Percentiles rank a stretch among this genome's conserved stretches.
These are phyloP conservation scores for Colletotrichum truncatum DNA, from an alignment of 2,329 filamentous ascomycete genomes.

Conservation along the genomic window DNA sequence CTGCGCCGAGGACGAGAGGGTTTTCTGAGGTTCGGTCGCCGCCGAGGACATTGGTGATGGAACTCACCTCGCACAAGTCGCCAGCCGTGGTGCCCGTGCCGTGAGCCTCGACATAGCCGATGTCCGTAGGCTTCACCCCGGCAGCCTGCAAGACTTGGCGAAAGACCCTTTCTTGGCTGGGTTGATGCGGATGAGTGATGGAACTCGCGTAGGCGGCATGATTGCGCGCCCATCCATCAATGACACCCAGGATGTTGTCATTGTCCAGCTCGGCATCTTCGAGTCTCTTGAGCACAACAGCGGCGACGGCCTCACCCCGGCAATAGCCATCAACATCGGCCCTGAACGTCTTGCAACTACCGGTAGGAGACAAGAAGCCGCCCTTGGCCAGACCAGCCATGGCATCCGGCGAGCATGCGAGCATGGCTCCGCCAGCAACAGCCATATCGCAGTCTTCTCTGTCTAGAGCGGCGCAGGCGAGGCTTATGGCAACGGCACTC, in stretches of 20 bases:
- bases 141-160: conserved; percentile 46
- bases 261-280: conserved; percentile 51
- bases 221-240: conserved; percentile 46
- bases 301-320: conserved; percentile 53
- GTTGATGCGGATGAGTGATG: conserved; percentile 45
- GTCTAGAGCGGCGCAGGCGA: conserved; percentile 60
- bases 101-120: conserved; percentile 55
- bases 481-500: conserved; percentile 75
- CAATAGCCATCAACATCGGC: conserved; percentile 62
- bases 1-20: conserved; percentile 35
- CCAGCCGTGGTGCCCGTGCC: conserved; percentile 48
- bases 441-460: conserved; percentile 76
- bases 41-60: conserved; percentile 32
- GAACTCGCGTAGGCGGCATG: conserved; percentile 52
- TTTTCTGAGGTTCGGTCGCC: conserved; percentile 3
- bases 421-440: conserved; percentile 79
- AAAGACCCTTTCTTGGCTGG: conserved; percentile 45
- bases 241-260: conserved; percentile 42
- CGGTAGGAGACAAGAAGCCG: conserved; percentile 80
- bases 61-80: conserved; percentile 36
- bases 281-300: conserved; percentile 51
- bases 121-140: conserved; percentile 36
- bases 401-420: conserved; percentile 83
- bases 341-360: conserved; percentile 83
- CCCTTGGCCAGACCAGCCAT: conserved; percentile 79